Conservation (phyloP, 805 yeast genomes). For the Wickerhamiella alocasiicola region DNA sequence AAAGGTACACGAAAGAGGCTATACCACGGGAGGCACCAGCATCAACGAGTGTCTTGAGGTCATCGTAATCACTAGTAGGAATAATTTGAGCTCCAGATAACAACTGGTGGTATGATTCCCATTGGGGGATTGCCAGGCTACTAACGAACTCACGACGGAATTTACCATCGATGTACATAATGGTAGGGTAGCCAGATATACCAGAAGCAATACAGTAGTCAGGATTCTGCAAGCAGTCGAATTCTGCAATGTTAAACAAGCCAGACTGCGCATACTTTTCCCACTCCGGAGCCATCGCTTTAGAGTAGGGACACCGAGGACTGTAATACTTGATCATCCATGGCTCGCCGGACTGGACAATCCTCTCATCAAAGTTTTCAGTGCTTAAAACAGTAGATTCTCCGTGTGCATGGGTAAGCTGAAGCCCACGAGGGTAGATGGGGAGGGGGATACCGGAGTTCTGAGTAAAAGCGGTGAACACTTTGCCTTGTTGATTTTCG, state of each 20-base stretch:
- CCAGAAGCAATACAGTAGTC: slow-evolving; percentile 26
- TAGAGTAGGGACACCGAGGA: slow-evolving; percentile 32
- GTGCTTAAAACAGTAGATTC: slow-evolving; percentile 23
- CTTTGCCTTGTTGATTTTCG: no score
- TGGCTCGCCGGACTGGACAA: slow-evolving; percentile 25
- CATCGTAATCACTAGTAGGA: slow-evolving; percentile 21
- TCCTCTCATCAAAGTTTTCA: slow-evolving; percentile 22
- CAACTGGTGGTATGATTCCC: slow-evolving; percentile 25
- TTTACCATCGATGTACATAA: slow-evolving; percentile 14
- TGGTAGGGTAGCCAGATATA: slow-evolving; percentile 21
- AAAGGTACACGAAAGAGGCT: slow-evolving; percentile 29
- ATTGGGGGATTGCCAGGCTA: slow-evolving; percentile 25
- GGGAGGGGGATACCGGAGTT: slow-evolving; percentile 6
- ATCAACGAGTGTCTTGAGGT: slow-evolving; percentile 20
- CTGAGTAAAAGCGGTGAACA: slow-evolving; percentile 2
- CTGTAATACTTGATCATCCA: slow-evolving; percentile 33
- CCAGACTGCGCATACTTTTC: slow-evolving; percentile 26
- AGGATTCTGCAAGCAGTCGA: slow-evolving; percentile 29
- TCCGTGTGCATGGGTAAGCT: slow-evolving; percentile 23
- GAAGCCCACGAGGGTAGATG: slow-evolving; percentile 4
- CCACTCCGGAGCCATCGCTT: slow-evolving; percentile 29
- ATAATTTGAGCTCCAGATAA: slow-evolving; percentile 23
- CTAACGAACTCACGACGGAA: slow-evolving; percentile 21
- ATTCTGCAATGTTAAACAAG: slow-evolving; percentile 30
- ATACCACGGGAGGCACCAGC: slow-evolving; percentile 19